Evolutionary conservation across 352 stramenopile genomes (phyloP), one percentile per base, ranked within the genome.

Genomic region (Phytopythium aichiense): DNA sequence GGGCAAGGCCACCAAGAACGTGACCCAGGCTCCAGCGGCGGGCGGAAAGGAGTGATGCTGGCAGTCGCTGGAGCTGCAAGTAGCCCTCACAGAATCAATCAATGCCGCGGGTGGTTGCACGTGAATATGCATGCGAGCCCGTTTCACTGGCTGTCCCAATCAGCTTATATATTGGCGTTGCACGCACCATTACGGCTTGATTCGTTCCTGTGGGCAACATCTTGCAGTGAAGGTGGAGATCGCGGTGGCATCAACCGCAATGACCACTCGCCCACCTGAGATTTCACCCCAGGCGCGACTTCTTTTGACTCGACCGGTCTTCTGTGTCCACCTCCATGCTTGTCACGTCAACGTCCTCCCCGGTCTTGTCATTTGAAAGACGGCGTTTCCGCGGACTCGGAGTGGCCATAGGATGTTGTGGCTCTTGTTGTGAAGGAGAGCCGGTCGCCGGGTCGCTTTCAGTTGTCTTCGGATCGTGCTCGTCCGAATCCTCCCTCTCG

Each of bases 1-100:
- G 75, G 90, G 90, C 45, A 90, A 92, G 63, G 90, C 85, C 16
- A 92, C 81, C 9, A 96, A 96, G 66, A 92, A 95, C 61, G 71
- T 94, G 30, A 75, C 73, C 5, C 66, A 76, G 45, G 66, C 65
- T 7, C 63, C 65, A 46, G 45, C 64, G 23, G 79, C 76, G 60
- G 71, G 46, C 15, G 52, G 52, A 4, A 62, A 62, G 48, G 56
- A 62, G 56, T 56, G 33, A 54, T 31, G 33, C n/a, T 30, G 16
- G 35, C 3, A 9, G 23, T 16, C 0, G 35, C 30, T 30, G 16
- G 42, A 28, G 42, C 22, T 37, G 15, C 20, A 31, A n/a, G 6
- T 31, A 20, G 35, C 2, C 22, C 20, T 31, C 3, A 31, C 31
- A 31, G 20, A 13, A 31, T 57, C 13, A 45, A 40, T 57, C 13